Evolutionary conservation across 192 early-diverging fungal genomes (phyloP), one percentile per base, ranked within the genome.

Genomic region (Podila clonocystis): DNA sequence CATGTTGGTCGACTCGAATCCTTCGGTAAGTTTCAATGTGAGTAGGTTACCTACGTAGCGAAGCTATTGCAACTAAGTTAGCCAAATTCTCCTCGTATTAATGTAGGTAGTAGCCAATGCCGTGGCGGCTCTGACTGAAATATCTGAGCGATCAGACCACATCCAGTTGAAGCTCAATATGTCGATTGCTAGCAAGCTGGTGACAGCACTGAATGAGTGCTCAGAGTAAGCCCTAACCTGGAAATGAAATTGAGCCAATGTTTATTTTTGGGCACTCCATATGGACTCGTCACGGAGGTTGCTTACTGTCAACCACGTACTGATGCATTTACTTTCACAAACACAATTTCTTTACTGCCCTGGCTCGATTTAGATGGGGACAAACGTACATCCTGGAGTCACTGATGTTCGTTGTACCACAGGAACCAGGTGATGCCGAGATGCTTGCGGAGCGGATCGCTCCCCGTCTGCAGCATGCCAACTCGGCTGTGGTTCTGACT

Each of bases 331-430:
- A 24, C 52, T 24, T n/a, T 22, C 8, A 55, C 24, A 26, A 55
- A 19, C 19, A 24, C 52, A 55, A 24, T 5, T 24, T 24, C 1
- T 55, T 12, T 0, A 0, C 5, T 52, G 24, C 11, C n/a, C 33
- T 33, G 33, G 5, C 33, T 33, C 33, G 33, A 17, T 52, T 26
- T 70, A 95, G 93, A 77, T 99, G 97, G 97, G 94, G 94, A 13
- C 97, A 98, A 86, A 93, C 93, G 3, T 98, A 97, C 78, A 95
- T 98, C 52, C 84, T 98, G 48, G 96, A 97, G 70, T 92, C 96
- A 7, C 87, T 99, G 31, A 94, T 97, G 90, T 94, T 92, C 62
- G 93, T 95, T 63, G 91, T 95, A 0, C 96, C 96, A 49, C 94
- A 97, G 85, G 95, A 95, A 61, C 72, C 88, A 0, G 88, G 88